Base-by-base conservation (phyloP, 106 monocot species). In the Cymbidium sinense region DNA sequence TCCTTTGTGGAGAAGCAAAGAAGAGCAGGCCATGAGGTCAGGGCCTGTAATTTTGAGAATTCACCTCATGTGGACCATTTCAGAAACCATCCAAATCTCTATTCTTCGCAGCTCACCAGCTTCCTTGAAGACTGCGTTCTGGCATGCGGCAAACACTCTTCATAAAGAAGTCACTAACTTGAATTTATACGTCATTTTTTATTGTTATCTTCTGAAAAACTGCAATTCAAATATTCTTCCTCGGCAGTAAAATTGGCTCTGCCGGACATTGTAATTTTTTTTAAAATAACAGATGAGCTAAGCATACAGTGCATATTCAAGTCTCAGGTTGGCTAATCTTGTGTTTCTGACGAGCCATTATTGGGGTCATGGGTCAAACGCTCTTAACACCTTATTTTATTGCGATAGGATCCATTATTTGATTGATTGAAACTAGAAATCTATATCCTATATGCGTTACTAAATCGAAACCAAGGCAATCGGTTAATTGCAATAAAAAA, bases 11-110 rank as follows among this genome's bases (percentile, higher is more conserved):
- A 89, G 64, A 74, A 37, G 50, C 96, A 98, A 83, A 65, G 84
- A 18, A 91, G 76, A 76, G 96, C 88, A 1, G 96, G 96, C 19
- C 87, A 88, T 44, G 81, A 80, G 41, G 93, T 96, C 35, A 91
- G 85, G 76, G 87, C 91, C 20, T 93, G 93, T 70, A 78, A 96
- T 75, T 98, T 94, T 64, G 77, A 88, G 52, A 88, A 86, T 35
- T 91, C 96, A 6, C 96, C 96, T 79, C 96, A 98, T 72, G 96
- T 98, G 23, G 96, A 98, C 74, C 96, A 98, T 84, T 98, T 88
- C 76, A 79, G 94, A 75, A 91, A 76, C 76, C 85, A 98, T 81
- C 94, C 93, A 13, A 71, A 54, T n/a, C 88, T 98, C 7, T 98
- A 98, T 64, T 74, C 88, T 47, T 85, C 94, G 44, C 89, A 94